A percentile compares a stretch with the other conserved stretches of the same genome.
phyloP scores from a whole-genome alignment of 805 yeast genomes.

The Wickerhamomyces bovis region DNA sequence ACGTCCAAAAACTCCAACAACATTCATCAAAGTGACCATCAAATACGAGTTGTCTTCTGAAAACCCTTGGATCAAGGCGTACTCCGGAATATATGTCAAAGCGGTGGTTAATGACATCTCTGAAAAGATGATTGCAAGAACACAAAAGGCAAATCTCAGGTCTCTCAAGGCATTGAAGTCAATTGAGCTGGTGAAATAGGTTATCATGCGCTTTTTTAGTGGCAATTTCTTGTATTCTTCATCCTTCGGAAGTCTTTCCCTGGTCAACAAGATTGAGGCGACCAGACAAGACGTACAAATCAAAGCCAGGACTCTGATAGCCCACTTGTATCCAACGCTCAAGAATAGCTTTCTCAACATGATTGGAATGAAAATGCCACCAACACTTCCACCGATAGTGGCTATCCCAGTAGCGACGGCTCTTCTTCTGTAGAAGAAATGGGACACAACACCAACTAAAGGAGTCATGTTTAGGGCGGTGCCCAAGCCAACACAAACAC shows the following conservation, averaged over 20 bases:
- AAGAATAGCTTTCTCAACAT: slow-evolving; percentile 44
- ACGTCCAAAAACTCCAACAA: slow-evolving; percentile 29
- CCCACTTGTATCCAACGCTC: slow-evolving; percentile 54
- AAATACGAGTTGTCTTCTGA: slow-evolving; percentile 30
- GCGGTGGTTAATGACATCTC: slow-evolving; percentile 42
- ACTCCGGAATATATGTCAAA: slow-evolving; percentile 45
- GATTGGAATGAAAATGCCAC: slow-evolving; percentile 52
- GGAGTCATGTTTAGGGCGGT: slow-evolving; percentile 59
- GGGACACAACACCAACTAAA: slow-evolving; percentile 52
- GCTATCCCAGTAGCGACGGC: slow-evolving; percentile 51
- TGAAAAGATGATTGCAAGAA: slow-evolving; percentile 36
- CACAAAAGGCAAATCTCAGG: slow-evolving; percentile 34
- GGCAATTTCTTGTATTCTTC: slow-evolving; percentile 20
- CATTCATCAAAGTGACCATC: slow-evolving; percentile 36
- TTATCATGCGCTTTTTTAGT: slow-evolving; percentile 21
- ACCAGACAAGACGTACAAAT: slow-evolving; percentile 35
- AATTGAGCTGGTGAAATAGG: slow-evolving; percentile 21
- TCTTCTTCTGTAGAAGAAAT: slow-evolving; percentile 57
- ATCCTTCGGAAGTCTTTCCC: slow-evolving; percentile 37
- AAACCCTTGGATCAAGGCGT: slow-evolving; percentile 23
- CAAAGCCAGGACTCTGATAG: slow-evolving; percentile 48
- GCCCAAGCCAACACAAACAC: slow-evolving; percentile 52
- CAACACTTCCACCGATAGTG: slow-evolving; percentile 51
- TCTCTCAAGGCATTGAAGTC: slow-evolving; percentile 39
- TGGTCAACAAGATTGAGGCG: slow-evolving; percentile 30